These are phyloP conservation scores for Phaeoacremonium minimum DNA, from an alignment of 2,329 filamentous ascomycete genomes.

Conservation along the genomic window DNA sequence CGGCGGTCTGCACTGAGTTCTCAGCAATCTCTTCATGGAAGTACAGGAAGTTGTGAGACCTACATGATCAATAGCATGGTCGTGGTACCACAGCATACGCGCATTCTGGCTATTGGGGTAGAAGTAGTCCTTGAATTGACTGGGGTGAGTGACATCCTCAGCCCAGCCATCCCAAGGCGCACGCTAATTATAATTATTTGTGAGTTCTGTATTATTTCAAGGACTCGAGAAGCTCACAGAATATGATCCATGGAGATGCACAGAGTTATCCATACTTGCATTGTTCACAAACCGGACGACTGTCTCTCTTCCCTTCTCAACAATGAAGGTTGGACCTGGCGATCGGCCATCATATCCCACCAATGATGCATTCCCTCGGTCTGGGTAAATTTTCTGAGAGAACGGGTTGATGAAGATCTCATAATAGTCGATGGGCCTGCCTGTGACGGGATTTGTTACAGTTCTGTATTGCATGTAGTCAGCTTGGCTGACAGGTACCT, in stretches of 20 bases:
- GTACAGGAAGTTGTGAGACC: too few relatives aligned
- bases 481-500: too few relatives aligned
- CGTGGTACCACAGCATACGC: conserved; percentile 49
- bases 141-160: conserved; percentile 37
- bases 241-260: conserved; percentile 47
- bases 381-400: too few relatives aligned
- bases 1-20: too few relatives aligned
- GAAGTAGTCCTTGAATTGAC: conserved; percentile 51
- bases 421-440: too few relatives aligned
- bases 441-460: too few relatives aligned
- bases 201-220: not conserved
- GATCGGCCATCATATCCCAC: conserved; percentile 43
- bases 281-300: conserved; percentile 45
- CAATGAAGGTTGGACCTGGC: conserved; percentile 43
- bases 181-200: too few relatives aligned
- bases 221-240: conserved; percentile 22
- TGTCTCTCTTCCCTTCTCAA: conserved; percentile 38
- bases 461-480: too few relatives aligned
- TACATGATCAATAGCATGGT: conserved; percentile 23
- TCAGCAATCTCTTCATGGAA: too few relatives aligned
- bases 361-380: too few relatives aligned
- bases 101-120: conserved; percentile 47
- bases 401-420: too few relatives aligned
- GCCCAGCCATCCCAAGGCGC: conserved; percentile 44
- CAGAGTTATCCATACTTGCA: conserved; percentile 29